Percentiles rank a stretch among this genome's conserved stretches.
Evolutionary conservation across 345 rosid genomes (phyloP).

Genomic region (Pugionium cornutum): DNA sequence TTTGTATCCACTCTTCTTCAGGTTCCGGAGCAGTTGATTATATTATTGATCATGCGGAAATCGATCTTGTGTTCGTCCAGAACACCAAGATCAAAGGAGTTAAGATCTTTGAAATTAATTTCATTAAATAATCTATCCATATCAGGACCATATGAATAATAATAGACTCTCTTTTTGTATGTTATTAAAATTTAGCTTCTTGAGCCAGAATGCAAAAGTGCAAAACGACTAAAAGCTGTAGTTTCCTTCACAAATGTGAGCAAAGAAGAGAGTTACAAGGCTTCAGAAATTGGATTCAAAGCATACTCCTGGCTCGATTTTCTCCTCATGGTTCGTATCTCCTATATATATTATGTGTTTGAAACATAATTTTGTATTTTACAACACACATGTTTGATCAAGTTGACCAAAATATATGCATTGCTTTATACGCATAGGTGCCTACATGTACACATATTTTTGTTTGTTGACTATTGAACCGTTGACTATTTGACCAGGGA

Average conservation of each 20-base stretch:
- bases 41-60: constrained; percentile 82
- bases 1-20: constrained; percentile 36
- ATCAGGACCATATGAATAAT: background rate
- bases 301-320: constrained; percentile 81
- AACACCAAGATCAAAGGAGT: constrained; percentile 77
- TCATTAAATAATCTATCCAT: too few species aligned
- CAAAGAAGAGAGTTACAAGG: constrained; percentile 56
- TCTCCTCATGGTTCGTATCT: constrained; percentile 60
- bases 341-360: background rate
- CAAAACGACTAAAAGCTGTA: constrained; percentile 69
- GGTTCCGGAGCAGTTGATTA: constrained; percentile 87
- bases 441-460: too few species aligned
- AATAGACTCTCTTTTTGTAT: background rate
- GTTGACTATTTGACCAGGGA: constrained; percentile 49
- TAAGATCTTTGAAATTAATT: constrained; percentile 20
- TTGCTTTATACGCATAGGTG: too few species aligned
- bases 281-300: constrained; percentile 51
- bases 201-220: constrained; percentile 54
- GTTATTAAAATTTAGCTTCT: constrained; percentile 52
- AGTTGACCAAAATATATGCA: too few species aligned
- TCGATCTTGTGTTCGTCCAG: constrained; percentile 78
- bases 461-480: constrained; percentile 7
- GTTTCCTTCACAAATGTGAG: constrained; percentile 68
- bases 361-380: too few species aligned
- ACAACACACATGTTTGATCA: too few species aligned